phyloP scores from a whole-genome alignment of 1,284 basidiomycete species.

The Ustilago curta region DNA sequence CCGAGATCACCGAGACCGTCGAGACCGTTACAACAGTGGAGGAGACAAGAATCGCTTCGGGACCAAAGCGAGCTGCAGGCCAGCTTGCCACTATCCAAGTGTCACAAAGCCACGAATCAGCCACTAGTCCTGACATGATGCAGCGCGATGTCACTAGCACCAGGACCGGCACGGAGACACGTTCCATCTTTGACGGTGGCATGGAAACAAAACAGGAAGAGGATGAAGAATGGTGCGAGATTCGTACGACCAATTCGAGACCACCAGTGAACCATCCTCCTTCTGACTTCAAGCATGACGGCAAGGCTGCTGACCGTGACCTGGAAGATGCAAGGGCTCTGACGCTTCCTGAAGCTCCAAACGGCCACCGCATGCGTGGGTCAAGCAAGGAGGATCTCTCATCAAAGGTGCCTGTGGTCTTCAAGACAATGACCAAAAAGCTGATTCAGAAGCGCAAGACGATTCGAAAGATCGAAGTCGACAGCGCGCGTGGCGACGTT shows the following conservation, averaged over 20 bases:
- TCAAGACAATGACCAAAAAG: conserved; percentile 72
- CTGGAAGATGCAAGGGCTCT: neutral
- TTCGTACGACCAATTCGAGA: conserved; percentile 28
- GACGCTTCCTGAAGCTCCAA: conserved; percentile 33
- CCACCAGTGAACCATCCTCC: neutral
- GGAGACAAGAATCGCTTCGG: conserved; percentile 12
- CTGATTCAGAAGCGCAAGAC: conserved; percentile 70
- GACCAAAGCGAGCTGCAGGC: neutral
- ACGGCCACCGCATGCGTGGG: conserved; percentile 15
- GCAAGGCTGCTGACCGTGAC: neutral
- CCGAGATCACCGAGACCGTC: conserved; percentile 69
- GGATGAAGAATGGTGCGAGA: conserved; percentile 54
- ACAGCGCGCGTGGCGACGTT: conserved; percentile 29
- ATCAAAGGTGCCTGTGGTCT: conserved; percentile 70
- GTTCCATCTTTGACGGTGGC: conserved; percentile 44
- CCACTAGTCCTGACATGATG: neutral
- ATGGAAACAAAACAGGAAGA: conserved; percentile 45
- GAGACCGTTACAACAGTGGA: conserved; percentile 61
- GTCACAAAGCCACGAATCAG: neutral
- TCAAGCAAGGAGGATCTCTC: conserved; percentile 9
- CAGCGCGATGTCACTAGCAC: conserved; percentile 45
- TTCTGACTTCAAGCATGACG: neutral
- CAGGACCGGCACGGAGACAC: conserved; percentile 40
- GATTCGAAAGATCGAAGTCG: conserved; percentile 63
- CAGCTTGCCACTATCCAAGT: neutral